These are phyloP conservation scores for Aspergillus piperis DNA, from an alignment of 2,329 filamentous ascomycete species.

Conservation along the genomic window DNA sequence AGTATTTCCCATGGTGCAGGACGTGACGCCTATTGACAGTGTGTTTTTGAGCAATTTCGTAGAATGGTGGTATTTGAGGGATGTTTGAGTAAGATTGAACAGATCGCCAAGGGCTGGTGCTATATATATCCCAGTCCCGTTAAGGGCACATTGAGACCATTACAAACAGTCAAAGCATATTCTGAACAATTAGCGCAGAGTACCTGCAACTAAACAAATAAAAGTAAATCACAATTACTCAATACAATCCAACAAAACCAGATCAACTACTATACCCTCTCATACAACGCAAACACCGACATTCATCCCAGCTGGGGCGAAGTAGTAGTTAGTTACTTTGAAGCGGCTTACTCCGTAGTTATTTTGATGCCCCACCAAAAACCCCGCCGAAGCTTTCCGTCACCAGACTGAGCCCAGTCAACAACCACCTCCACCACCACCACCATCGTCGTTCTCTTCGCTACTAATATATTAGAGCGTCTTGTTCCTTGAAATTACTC, in stretches of 20 bases:
- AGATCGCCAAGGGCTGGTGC: background rate
- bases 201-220: too few species aligned
- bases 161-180: too few species aligned
- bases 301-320: background rate
- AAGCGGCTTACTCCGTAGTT: background rate
- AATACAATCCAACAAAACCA: too few species aligned
- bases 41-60: background rate
- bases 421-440: background rate
- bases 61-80: background rate
- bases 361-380: slow-evolving; percentile 32
- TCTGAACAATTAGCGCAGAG: too few species aligned
- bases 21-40: background rate
- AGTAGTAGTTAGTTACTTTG: background rate
- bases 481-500: background rate
- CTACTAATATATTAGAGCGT: slow-evolving; percentile 7
- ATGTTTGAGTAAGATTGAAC: background rate
- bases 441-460: slow-evolving; percentile 17
- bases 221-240: too few species aligned
- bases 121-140: background rate
- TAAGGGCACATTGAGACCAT: background rate
- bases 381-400: slow-evolving; percentile 33
- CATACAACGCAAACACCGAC: too few species aligned
- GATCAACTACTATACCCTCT: too few species aligned
- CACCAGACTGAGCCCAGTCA: slow-evolving; percentile 17
- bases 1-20: slow-evolving; percentile 4